Evolutionary conservation across 2,329 filamentous ascomycete species (phyloP), one percentile per base, ranked within the genome.

Genomic region (Phaeosphaeriaceae sp.): DNA sequence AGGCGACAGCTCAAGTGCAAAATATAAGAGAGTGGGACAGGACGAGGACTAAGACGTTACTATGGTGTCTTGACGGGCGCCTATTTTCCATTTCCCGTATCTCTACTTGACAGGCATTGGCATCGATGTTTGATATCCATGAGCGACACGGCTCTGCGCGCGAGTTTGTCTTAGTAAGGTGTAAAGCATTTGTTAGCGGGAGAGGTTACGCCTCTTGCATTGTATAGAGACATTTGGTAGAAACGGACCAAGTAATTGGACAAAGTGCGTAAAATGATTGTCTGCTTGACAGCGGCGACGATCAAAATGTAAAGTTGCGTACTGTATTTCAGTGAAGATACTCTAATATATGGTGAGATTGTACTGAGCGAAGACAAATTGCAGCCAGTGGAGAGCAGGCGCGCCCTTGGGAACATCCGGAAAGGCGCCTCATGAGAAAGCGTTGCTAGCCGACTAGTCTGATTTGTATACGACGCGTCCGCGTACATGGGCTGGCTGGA

Each of bases 1-100:
- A 54, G 79, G 78, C 21, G 75, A 77, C 48, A 74, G 74, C 58
- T 68, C 70, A 22, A 79, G 80, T 62, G 81, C 79, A 36, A 78
- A 77, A 64, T 84, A 84, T 66, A 80, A 77, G 67, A 68, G 76
- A 19, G 73, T 84, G 20, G 80, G 77, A 17, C 81, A 83, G 61
- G 77, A 82, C 44, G 68, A 74, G 36, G 65, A 70, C 40, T 71
- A 49, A 33, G 46, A 31, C 45, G 49, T 49, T 51, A 31, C 36
- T 50, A 20, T 48, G 54, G 46, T 56, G 56, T 54, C 47, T 19
- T 42, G 48, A 53, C 55, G 48, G 60, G 57, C 58, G 59, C 61
- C 65, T 66, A 68, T 67, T 61, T 54, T 61, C 59, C 49, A 55
- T 46, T 62, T 67, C 60, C 63, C 51, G 68, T 48, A 55, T 60